Conservation (phyloP, 768 basidiomycete genomes). For the Serendipita indica region DNA sequence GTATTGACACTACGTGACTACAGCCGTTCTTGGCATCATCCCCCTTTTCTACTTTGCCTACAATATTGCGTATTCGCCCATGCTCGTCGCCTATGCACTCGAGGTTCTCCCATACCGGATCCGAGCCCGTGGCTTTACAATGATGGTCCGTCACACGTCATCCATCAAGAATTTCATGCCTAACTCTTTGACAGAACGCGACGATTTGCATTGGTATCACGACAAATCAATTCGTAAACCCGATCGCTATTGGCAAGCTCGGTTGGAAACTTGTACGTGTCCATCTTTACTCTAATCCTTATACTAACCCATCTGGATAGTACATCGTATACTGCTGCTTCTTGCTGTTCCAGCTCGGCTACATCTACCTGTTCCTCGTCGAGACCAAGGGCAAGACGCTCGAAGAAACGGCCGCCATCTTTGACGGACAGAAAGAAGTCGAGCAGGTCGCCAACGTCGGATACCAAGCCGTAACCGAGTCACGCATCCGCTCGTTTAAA, state of each 20-base stretch:
- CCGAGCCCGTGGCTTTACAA: slow-evolving; percentile 43
- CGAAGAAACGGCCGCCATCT: slow-evolving; percentile 53
- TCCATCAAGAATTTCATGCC: slow-evolving; percentile 28
- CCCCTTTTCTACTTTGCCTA: slow-evolving; percentile 42
- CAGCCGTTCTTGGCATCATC: slow-evolving; percentile 26
- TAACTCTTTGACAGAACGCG: slow-evolving; percentile 33
- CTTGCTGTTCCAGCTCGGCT: slow-evolving; percentile 37
- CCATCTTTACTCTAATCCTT: slow-evolving; percentile 13
- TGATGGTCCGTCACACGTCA: slow-evolving; percentile 38
- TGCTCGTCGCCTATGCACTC: slow-evolving; percentile 46
- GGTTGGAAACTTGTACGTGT: slow-evolving; percentile 44
- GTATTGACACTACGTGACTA: neutral
- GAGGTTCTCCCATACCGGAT: slow-evolving; percentile 52
- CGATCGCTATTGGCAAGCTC: slow-evolving; percentile 40
- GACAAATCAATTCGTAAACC: slow-evolving; percentile 57
- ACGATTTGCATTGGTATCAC: slow-evolving; percentile 49
- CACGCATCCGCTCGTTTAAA: neutral
- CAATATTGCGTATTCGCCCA: slow-evolving; percentile 58
- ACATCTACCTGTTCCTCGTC: slow-evolving; percentile 47
- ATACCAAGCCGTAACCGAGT: neutral
- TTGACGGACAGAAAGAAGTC: slow-evolving; percentile 42
- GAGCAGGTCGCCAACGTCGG: slow-evolving; percentile 8
- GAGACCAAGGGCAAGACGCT: slow-evolving; percentile 40
- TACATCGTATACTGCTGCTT: slow-evolving; percentile 38
- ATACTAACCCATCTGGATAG: neutral